Conservation (phyloP, 768 basidiomycete genomes). For the Solioccasus polychromus region DNA sequence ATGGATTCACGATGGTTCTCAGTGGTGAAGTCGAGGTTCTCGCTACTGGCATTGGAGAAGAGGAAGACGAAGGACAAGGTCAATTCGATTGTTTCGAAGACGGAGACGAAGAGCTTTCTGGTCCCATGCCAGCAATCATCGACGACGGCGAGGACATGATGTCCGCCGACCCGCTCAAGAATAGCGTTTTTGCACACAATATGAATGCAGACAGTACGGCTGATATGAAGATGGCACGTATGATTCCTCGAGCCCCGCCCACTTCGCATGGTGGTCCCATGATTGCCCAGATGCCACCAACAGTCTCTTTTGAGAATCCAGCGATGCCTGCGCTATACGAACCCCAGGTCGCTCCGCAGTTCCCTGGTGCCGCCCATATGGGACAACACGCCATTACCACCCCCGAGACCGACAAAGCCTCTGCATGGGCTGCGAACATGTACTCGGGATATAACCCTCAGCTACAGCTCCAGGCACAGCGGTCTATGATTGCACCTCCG, state of each 20-base stretch:
- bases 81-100: constrained; percentile 39
- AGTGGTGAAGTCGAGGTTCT: constrained; percentile 70
- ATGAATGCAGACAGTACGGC: constrained; percentile 29
- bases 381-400: constrained; percentile 19
- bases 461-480: constrained; percentile 31
- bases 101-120: constrained; percentile 39
- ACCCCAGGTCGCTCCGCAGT: constrained; percentile 34
- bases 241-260: constrained; percentile 23
- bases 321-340: constrained; percentile 46
- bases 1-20: constrained; percentile 70
- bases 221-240: constrained; percentile 24
- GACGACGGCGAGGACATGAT: constrained; percentile 33
- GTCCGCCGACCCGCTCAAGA: constrained; percentile 29
- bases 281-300: constrained; percentile 42
- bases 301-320: constrained; percentile 52
- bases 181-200: constrained; percentile 29
- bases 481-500: constrained; percentile 42
- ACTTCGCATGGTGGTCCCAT: constrained; percentile 37
- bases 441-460: constrained; percentile 26
- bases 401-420: constrained; percentile 26
- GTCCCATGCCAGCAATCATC: constrained; percentile 22
- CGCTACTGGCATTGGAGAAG: constrained; percentile 49
- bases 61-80: constrained; percentile 47
- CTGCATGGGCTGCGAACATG: constrained; percentile 31
- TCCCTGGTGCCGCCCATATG: constrained; percentile 16